Evolutionary conservation across 495 filamentous ascomycete genomes (phyloP).

Genomic region (Monascus purpureus): DNA sequence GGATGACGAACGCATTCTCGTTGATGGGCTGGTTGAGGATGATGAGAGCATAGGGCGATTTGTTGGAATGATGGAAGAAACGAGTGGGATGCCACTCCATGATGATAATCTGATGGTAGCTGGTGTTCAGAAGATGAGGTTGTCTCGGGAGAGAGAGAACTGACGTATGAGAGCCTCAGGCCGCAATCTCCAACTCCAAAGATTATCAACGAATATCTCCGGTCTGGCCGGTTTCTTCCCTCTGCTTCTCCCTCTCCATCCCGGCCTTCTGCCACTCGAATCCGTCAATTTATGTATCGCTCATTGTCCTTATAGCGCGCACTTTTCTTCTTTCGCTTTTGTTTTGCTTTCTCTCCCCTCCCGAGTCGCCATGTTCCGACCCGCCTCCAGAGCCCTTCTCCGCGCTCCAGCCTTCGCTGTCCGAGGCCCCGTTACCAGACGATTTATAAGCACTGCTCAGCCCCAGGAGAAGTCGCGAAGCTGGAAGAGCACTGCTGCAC

Average conservation of each 20-base stretch:
- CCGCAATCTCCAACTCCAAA: no score
- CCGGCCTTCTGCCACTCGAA: not conserved
- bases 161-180: no score
- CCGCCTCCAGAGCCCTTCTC: constrained; percentile 41
- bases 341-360: constrained; percentile 5
- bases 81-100: constrained; percentile 41
- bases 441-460: constrained; percentile 61
- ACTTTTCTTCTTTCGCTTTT: constrained; percentile 6
- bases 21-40: constrained; percentile 61
- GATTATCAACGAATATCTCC: constrained; percentile 1
- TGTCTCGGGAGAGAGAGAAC: no score
- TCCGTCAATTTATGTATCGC: no score
- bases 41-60: constrained; percentile 42
- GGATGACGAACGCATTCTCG: constrained; percentile 26
- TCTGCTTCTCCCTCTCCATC: not conserved
- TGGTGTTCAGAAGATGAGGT: no score
- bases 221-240: not conserved
- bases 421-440: constrained; percentile 28
- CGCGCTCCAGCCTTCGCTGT: constrained; percentile 29
- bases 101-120: no score
- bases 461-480: constrained; percentile 50
- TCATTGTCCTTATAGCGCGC: no score
- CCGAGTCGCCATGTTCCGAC: constrained; percentile 42
- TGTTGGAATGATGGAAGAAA: constrained; percentile 25
- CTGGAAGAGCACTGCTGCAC: constrained; percentile 63